Conservation (phyloP, 768 basidiomycete genomes). For the Hypsizygus marmoreus region DNA sequence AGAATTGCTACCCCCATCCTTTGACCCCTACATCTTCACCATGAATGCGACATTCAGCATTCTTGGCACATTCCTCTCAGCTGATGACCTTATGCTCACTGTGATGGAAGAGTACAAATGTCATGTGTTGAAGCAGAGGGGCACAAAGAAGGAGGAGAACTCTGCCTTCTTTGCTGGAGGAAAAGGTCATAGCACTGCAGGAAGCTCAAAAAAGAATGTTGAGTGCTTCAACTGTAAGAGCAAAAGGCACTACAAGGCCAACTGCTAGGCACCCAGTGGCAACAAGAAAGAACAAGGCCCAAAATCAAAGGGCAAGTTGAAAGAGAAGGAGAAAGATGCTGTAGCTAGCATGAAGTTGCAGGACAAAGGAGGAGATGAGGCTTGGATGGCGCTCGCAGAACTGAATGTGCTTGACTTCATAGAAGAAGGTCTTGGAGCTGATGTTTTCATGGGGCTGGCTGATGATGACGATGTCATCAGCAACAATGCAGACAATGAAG, state of each 20-base stretch:
- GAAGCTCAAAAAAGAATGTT: constrained; percentile 11
- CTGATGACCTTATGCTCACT: constrained; percentile 23
- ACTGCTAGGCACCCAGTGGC: constrained; percentile 25
- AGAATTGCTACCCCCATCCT: constrained; percentile 34
- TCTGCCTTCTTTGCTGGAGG: constrained; percentile 19
- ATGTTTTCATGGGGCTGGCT: not conserved
- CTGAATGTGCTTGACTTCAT: constrained; percentile 1
- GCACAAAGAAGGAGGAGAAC: constrained; percentile 24
- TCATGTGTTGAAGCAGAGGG: constrained; percentile 15
- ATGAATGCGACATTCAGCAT: constrained; percentile 24
- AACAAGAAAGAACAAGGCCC: constrained; percentile 21
- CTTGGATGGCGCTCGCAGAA: not conserved
- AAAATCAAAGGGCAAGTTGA: constrained; percentile 11
- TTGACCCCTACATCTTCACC: constrained; percentile 31
- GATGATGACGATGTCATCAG: not conserved
- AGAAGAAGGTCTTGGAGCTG: not conserved
- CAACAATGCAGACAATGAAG: too few species aligned
- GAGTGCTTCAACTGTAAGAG: constrained; percentile 32
- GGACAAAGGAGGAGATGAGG: constrained; percentile 14
- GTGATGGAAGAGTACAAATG: constrained; percentile 29
- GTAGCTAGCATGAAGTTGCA: constrained; percentile 12
- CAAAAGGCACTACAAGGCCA: constrained; percentile 22
- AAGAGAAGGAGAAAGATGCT: constrained; percentile 8
- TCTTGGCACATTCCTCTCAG: constrained; percentile 18
- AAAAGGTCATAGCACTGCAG: constrained; percentile 12